These are phyloP conservation scores for Tetrahymena elliotti DNA, from an alignment of 73 alveolate genomes.

Conservation along the genomic window DNA sequence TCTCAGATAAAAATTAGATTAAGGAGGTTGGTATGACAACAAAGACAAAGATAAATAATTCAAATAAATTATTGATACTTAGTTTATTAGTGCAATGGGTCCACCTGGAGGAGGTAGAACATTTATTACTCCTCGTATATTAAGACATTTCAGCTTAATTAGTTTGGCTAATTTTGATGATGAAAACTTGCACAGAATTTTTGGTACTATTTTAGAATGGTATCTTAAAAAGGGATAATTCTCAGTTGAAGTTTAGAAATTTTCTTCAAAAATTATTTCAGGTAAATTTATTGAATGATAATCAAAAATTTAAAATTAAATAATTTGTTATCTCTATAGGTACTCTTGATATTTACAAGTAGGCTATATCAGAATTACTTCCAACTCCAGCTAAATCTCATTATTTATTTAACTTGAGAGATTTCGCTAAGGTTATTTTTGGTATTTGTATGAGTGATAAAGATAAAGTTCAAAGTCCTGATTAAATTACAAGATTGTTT, in stretches of 20 bases:
- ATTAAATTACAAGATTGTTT: constrained; percentile 88
- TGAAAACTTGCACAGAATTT: constrained; percentile 80
- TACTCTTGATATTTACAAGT: constrained; percentile 83
- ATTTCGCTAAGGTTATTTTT: constrained; percentile 92
- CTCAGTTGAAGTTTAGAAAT: constrained; percentile 63
- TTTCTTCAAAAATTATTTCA: neutral
- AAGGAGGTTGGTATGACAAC: constrained; percentile 88
- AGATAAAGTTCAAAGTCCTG: constrained; percentile 67
- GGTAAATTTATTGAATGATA: neutral
- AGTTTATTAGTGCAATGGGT: constrained; percentile 85
- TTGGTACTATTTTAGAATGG: constrained; percentile 93
- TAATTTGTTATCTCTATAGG: no score
- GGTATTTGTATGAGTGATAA: constrained; percentile 89
- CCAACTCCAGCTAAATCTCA: constrained; percentile 98
- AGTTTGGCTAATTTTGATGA: constrained; percentile 89
- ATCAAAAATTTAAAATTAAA: no score
- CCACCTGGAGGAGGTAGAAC: constrained; percentile 93
- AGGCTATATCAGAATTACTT: constrained; percentile 81
- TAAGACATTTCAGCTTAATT: constrained; percentile 78
- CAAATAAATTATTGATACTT: constrained; percentile 66
- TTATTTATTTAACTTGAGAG: constrained; percentile 96
- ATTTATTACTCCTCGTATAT: constrained; percentile 79
- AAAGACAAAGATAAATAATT: constrained; percentile 53
- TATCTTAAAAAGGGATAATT: constrained; percentile 67
- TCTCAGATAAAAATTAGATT: constrained; percentile 84